A percentile compares a stretch with the other conserved stretches of the same genome.
Evolutionary conservation across 73 alveolate species (phyloP).

Genomic region (Durusdinium trenchii): DNA sequence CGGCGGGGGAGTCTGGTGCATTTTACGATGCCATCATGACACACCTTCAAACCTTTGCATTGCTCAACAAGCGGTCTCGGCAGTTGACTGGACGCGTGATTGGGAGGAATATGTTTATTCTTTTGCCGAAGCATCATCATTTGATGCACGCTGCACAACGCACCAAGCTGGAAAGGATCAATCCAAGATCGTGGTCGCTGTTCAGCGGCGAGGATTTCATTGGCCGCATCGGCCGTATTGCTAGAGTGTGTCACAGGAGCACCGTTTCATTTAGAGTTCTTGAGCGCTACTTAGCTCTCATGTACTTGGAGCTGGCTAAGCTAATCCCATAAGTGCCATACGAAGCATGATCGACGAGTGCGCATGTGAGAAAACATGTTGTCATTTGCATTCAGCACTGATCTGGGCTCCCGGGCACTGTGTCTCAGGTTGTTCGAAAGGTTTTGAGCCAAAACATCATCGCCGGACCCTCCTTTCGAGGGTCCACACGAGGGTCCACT

Average conservation of each 20-base stretch:
- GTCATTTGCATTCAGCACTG: not conserved
- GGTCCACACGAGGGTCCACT: not conserved
- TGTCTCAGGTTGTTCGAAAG: not conserved
- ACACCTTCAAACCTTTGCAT: conserved; percentile 8
- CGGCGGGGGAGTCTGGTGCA: not conserved
- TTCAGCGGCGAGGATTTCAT: conserved; percentile 14
- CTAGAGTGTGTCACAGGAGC: not conserved
- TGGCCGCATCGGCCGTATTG: not conserved
- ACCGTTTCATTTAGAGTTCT: not conserved
- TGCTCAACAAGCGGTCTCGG: conserved; percentile 47
- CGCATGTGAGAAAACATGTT: not conserved
- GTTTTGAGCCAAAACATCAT: not conserved
- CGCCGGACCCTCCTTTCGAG: not conserved
- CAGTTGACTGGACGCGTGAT: not conserved
- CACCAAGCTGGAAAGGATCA: not conserved
- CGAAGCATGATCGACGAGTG: not conserved
- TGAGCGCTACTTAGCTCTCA: not conserved
- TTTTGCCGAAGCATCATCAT: conserved; percentile 34
- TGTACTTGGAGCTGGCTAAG: not conserved
- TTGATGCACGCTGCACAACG: not conserved
- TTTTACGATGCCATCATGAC: not conserved
- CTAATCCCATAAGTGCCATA: not conserved
- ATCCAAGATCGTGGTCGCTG: not conserved
- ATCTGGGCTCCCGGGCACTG: not conserved
- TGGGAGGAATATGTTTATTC: not conserved